These are phyloP conservation scores for Lathyrus sativus DNA, from an alignment of 306 rosid genomes.

Conservation along the genomic window DNA sequence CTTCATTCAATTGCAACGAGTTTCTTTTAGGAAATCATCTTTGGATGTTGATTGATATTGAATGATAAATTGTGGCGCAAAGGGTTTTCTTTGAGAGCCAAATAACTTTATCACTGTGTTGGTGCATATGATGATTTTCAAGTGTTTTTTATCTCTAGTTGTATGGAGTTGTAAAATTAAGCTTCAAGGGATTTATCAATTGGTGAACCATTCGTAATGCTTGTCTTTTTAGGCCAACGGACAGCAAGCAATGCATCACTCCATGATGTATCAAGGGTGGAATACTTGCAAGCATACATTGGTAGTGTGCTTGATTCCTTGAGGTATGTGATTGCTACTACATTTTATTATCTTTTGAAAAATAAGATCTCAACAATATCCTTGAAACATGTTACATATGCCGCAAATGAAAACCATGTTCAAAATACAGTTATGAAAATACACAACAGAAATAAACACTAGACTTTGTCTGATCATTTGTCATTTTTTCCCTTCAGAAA, in stretches of 20 bases:
- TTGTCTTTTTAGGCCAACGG: slow-evolving; percentile 48
- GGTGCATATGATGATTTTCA: too few species aligned
- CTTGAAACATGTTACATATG: not conserved
- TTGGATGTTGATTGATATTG: not conserved
- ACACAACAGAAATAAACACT: not conserved
- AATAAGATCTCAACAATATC: not conserved
- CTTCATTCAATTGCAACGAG: not conserved
- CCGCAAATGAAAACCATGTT: not conserved
- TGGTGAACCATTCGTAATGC: not conserved
- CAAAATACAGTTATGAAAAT: not conserved
- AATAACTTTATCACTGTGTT: too few species aligned
- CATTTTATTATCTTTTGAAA: not conserved
- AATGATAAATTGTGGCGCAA: not conserved
- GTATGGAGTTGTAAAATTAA: not conserved
- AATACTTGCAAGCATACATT: slow-evolving; percentile 45
- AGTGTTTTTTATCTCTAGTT: not conserved
- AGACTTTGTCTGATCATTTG: not conserved
- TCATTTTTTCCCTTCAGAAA: slow-evolving; percentile 34
- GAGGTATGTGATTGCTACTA: slow-evolving; percentile 38
- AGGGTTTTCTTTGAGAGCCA: not conserved
- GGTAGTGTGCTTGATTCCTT: slow-evolving; percentile 48
- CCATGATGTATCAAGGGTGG: slow-evolving; percentile 49
- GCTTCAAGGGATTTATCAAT: not conserved
- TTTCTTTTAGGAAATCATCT: slow-evolving; percentile 6
- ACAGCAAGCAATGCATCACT: slow-evolving; percentile 44